Conservation (phyloP, 305 asterid genomes). For the Rubia peregrina region DNA sequence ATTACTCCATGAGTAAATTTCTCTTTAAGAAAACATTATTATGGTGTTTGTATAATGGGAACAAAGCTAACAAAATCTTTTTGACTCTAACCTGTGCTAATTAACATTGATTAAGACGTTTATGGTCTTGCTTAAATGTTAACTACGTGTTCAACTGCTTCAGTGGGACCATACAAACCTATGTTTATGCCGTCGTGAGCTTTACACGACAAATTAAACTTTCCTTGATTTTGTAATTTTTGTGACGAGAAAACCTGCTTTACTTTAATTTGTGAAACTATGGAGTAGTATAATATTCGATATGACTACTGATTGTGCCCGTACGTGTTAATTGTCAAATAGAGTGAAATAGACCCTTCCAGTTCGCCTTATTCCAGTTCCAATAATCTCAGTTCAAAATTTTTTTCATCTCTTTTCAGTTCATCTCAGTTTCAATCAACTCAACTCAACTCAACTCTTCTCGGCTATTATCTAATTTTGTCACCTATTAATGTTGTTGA, state of each 20-base stretch:
- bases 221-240: neutral
- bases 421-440: too few relatives aligned
- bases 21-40: neutral
- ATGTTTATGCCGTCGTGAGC: neutral
- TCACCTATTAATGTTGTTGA: too few relatives aligned
- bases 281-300: neutral
- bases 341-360: neutral
- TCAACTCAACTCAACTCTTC: too few relatives aligned
- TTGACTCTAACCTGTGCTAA: constrained; percentile 32
- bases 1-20: too few relatives aligned
- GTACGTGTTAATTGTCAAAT: neutral
- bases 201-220: constrained; percentile 3
- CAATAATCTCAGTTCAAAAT: too few relatives aligned
- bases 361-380: too few relatives aligned
- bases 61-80: constrained; percentile 33
- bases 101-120: constrained; percentile 22
- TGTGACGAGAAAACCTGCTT: neutral
- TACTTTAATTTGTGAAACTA: neutral
- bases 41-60: constrained; percentile 22
- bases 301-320: neutral
- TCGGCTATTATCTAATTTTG: too few relatives aligned
- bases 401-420: too few relatives aligned
- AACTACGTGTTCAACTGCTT: neutral
- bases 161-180: neutral
- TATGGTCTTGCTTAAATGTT: neutral